These are phyloP conservation scores for Berberis vulgaris DNA, from an alignment of 164 flowering plant genomes.

Conservation along the genomic window DNA sequence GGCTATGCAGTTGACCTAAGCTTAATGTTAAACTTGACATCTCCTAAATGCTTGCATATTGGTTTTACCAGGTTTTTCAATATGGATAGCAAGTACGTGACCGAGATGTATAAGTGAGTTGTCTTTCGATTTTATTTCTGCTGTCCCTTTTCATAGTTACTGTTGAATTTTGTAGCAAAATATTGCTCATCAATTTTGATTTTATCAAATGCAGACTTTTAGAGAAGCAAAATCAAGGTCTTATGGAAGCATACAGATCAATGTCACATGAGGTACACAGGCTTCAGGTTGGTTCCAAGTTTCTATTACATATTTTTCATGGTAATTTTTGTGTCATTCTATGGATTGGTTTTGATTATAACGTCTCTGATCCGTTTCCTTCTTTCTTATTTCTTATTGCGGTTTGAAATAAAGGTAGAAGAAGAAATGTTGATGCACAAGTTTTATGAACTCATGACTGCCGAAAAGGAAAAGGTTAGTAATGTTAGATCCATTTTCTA, in stretches of 20 bases:
- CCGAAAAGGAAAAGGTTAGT: slow-evolving; percentile 12
- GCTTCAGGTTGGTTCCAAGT: slow-evolving; percentile 34
- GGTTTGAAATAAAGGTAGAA: slow-evolving; percentile 39
- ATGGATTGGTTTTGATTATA: background rate
- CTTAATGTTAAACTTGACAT: no score
- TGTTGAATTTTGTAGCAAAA: background rate
- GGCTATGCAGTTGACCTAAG: no score
- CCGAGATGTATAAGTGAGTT: slow-evolving; percentile 6
- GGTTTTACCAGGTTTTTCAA: no score
- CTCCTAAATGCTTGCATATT: no score
- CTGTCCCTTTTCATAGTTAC: background rate
- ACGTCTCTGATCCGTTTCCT: background rate
- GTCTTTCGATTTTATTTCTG: background rate
- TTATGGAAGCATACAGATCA: slow-evolving; percentile 36
- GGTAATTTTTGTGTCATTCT: background rate
- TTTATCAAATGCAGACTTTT: slow-evolving; percentile 28
- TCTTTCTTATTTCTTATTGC: background rate
- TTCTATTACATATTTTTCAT: background rate
- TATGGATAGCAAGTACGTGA: background rate
- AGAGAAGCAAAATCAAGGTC: slow-evolving; percentile 47
- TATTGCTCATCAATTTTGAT: background rate
- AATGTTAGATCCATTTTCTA: no score
- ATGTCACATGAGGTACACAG: slow-evolving; percentile 44
- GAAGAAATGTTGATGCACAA: slow-evolving; percentile 71
- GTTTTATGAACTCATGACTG: slow-evolving; percentile 40